A percentile compares a stretch with the other conserved stretches of the same genome.
phyloP scores from a whole-genome alignment of 2,329 filamentous ascomycete genomes.

The Lecanosticta acicola region DNA sequence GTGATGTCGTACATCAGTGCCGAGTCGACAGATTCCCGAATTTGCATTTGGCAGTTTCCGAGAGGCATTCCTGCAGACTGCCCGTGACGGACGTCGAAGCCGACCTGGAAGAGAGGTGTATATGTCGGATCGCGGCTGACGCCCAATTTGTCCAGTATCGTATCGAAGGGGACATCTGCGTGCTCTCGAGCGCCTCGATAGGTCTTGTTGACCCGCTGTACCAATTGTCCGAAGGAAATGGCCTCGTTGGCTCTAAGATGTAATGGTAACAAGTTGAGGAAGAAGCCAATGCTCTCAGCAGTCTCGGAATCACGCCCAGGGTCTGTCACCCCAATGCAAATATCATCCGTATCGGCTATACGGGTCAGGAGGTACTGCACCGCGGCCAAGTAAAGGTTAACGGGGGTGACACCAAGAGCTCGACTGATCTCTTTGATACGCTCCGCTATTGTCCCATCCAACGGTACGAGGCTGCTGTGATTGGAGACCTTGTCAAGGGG shows the following conservation, averaged over 20 bases:
- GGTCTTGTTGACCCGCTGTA: conserved; percentile 8
- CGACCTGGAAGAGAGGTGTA: conserved; percentile 36
- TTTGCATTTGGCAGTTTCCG: conserved; percentile 11
- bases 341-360: conserved; percentile 26
- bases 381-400: conserved; percentile 36
- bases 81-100: conserved; percentile 28
- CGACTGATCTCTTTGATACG: conserved; percentile 10
- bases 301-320: conserved; percentile 31
- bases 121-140: conserved; percentile 22
- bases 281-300: conserved; percentile 33
- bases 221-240: conserved; percentile 6
- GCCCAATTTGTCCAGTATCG: conserved; percentile 30
- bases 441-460: conserved; percentile 3
- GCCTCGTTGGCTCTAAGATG: conserved; percentile 17
- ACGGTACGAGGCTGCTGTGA: conserved; percentile 2
- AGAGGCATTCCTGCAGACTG: conserved; percentile 9
- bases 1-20: conserved; percentile 13
- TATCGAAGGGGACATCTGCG: conserved; percentile 31
- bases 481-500: conserved; percentile 7
- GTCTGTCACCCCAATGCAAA: conserved; percentile 41
- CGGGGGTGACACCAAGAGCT: conserved; percentile 14
- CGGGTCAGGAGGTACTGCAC: conserved; percentile 31
- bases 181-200: conserved; percentile 23
- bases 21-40: conserved; percentile 8
- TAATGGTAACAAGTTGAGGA: conserved; percentile 39